phyloP scores from a whole-genome alignment of 2,329 filamentous ascomycete genomes.

The Diaporthe velutina region DNA sequence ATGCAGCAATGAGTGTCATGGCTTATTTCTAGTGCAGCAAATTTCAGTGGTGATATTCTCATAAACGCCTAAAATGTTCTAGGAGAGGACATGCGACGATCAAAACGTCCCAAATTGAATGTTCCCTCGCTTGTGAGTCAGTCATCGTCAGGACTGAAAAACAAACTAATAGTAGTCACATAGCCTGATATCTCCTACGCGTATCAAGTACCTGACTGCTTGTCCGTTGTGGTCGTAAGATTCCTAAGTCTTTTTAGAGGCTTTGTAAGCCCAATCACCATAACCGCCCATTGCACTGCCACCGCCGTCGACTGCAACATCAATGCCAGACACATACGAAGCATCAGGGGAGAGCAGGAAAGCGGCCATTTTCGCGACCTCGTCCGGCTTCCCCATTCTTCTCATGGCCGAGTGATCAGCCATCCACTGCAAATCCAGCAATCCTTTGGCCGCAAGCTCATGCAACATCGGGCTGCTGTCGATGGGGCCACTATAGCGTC shows the following conservation, averaged over 20 bases:
- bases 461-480: background rate
- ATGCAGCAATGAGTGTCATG: no score
- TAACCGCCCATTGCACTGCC: background rate
- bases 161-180: no score
- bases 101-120: no score
- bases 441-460: background rate
- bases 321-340: background rate
- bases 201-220: background rate
- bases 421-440: background rate
- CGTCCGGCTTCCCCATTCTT: background rate
- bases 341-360: conserved; percentile 2
- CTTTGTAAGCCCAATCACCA: background rate
- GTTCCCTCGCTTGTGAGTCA: no score
- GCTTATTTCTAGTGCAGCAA: no score
- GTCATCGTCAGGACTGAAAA: no score
- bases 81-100: no score
- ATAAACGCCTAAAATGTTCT: no score
- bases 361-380: background rate
- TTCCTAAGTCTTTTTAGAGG: background rate
- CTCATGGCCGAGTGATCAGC: background rate
- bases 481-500: background rate
- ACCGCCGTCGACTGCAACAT: conserved; percentile 10
- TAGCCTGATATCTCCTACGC: background rate
- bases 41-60: no score
- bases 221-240: no score